Evolutionary conservation across 345 rosid genomes (phyloP), one percentile per base, ranked within the genome.

Genomic region (Turnera subulata): DNA sequence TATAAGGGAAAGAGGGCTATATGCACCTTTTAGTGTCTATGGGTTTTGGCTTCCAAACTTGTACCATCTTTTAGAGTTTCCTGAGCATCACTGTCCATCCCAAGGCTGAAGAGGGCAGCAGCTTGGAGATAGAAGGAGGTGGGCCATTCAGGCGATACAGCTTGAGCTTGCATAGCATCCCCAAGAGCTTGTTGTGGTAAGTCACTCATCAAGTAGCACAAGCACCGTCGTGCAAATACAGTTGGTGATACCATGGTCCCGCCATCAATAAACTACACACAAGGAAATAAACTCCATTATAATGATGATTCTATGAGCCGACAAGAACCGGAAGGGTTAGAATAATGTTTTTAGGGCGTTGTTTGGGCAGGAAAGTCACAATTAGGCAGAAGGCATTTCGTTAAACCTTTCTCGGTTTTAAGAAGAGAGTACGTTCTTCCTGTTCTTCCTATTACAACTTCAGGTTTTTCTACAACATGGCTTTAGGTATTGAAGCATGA

Each of bases 91-190:
- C 78, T 80, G 60, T 87, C 84, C 95, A 85, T 82, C 44, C 94
- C 96, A 45, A 93, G 99, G 68, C 78, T 81, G 71, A 84, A 79
- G 65, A 84, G 81, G 72, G 85, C 85, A 61, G 96, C 73, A 2
- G 94, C 94, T 72, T 89, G 97, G 62, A 89, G 89, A 68, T 93
- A 89, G 52, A 85, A 74, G 32, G 96, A 90, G 22, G 80, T 82
- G 21, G 87, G 78, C 91, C 82, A 89, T 55, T 85, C 94, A 0
- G 96, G 94, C 14, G 99, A 86, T 23, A 80, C 72, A 24, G 71
- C 89, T 67, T 82, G 94, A 16, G 97, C 89, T 72, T 84, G 97
- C 94, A 83, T 83, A 0, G 97, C 94, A 56, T 93, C 97, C 25
- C 91, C 88, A 21, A 89, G 82, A 35, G 97, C 99, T 67, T 83